Percentiles rank a stretch among this genome's conserved stretches.
These are phyloP conservation scores for Luffa acutangula DNA, from an alignment of 306 rosid species.

Conservation along the genomic window DNA sequence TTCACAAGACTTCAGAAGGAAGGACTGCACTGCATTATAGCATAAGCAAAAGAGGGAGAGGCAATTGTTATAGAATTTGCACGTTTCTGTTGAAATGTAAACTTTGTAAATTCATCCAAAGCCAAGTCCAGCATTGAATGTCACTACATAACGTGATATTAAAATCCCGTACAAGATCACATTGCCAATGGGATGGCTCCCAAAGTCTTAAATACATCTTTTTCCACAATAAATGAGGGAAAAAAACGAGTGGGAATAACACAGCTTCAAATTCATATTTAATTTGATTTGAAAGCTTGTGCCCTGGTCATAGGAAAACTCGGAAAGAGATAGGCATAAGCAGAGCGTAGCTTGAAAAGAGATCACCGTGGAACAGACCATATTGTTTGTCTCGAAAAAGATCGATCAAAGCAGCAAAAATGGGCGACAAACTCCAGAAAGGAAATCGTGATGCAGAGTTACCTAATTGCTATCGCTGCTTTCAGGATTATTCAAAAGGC, in stretches of 20 bases:
- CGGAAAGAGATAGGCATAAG: constrained; percentile 35
- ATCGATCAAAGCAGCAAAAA: constrained; percentile 32
- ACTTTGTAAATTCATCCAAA: constrained; percentile 8
- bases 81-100: constrained; percentile 7
- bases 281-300: constrained; percentile 31
- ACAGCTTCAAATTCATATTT: constrained; percentile 24
- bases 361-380: constrained; percentile 25
- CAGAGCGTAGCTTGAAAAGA: constrained; percentile 27
- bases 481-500: constrained; percentile 64
- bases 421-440: constrained; percentile 40
- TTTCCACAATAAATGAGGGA: constrained; percentile 11
- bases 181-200: constrained; percentile 4
- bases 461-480: constrained; percentile 29
- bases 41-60: neutral
- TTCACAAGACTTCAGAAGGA: neutral
- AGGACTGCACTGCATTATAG: neutral
- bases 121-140: constrained; percentile 11
- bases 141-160: constrained; percentile 7
- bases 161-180: constrained; percentile 6
- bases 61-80: constrained; percentile 1
- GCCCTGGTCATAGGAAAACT: constrained; percentile 31
- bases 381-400: constrained; percentile 26
- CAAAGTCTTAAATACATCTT: constrained; percentile 15
- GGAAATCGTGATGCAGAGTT: constrained; percentile 17
- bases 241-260: constrained; percentile 29